Percentiles rank a stretch among this genome's conserved stretches.
Evolutionary conservation across 768 basidiomycete genomes (phyloP).

Genomic region (Lactarius deliciosus): DNA sequence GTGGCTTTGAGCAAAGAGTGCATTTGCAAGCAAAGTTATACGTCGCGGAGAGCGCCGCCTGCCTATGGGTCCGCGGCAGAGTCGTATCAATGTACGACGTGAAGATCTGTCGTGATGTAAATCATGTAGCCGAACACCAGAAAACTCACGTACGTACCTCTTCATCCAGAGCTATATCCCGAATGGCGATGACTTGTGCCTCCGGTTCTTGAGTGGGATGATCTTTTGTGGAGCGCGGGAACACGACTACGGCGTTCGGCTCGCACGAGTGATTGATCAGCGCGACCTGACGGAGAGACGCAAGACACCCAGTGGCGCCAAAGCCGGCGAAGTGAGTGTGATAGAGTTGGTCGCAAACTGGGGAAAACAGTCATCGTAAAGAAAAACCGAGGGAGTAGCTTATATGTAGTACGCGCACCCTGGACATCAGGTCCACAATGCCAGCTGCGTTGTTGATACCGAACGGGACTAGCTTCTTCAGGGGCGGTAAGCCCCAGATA

Average conservation of each 20-base stretch:
- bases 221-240: slow-evolving; percentile 55
- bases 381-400: not conserved
- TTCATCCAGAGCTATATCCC: slow-evolving; percentile 59
- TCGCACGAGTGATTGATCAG: slow-evolving; percentile 87
- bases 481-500: slow-evolving; percentile 65
- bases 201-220: slow-evolving; percentile 49
- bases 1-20: slow-evolving; percentile 45
- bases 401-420: too few species aligned
- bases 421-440: slow-evolving; percentile 70
- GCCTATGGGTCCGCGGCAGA: slow-evolving; percentile 56
- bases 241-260: slow-evolving; percentile 90
- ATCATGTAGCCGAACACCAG: not conserved
- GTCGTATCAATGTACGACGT: slow-evolving; percentile 88
- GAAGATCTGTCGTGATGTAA: slow-evolving; percentile 51
- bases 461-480: slow-evolving; percentile 56
- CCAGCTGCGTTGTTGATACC: slow-evolving; percentile 59
- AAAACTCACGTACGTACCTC: slow-evolving; percentile 51
- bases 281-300: slow-evolving; percentile 76
- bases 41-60: slow-evolving; percentile 58
- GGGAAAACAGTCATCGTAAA: slow-evolving; percentile 17
- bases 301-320: slow-evolving; percentile 82
- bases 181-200: slow-evolving; percentile 73
- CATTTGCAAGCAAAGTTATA: slow-evolving; percentile 83
- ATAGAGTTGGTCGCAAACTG: slow-evolving; percentile 94
- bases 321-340: slow-evolving; percentile 72